phyloP scores from a whole-genome alignment of 2,329 filamentous ascomycete species.

The Kalmusia sp. region DNA sequence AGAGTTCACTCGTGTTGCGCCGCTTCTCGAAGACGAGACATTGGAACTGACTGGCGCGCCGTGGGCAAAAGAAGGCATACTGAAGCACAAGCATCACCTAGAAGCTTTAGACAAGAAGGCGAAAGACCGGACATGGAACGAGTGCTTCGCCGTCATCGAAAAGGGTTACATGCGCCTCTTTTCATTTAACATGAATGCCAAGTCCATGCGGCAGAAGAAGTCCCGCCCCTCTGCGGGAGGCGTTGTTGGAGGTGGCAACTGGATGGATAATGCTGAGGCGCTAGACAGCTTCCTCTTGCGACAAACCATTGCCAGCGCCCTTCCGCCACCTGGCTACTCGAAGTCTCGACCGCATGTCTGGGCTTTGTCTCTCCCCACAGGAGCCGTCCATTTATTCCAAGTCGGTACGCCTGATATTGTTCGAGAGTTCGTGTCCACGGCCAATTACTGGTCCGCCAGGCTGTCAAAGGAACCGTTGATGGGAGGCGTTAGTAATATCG shows the following conservation, averaged over 20 bases:
- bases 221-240: slow-evolving; percentile 64
- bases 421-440: slow-evolving; percentile 90
- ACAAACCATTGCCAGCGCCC: slow-evolving; percentile 87
- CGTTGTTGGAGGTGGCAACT: slow-evolving; percentile 92
- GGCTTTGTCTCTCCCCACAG: slow-evolving; percentile 89
- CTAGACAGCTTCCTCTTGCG: slow-evolving; percentile 86
- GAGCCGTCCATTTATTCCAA: slow-evolving; percentile 97
- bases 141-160: slow-evolving; percentile 95
- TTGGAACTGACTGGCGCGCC: slow-evolving; percentile 92
- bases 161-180: slow-evolving; percentile 95
- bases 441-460: slow-evolving; percentile 97
- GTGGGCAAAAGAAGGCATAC: slow-evolving; percentile 95
- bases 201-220: slow-evolving; percentile 75
- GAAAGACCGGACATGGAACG: slow-evolving; percentile 92
- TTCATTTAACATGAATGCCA: slow-evolving; percentile 81
- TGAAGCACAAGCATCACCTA: slow-evolving; percentile 96
- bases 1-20: slow-evolving; percentile 65
- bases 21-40: slow-evolving; percentile 88
- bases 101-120: slow-evolving; percentile 90
- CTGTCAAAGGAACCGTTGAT: slow-evolving; percentile 92
- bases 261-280: slow-evolving; percentile 95
- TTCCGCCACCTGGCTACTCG: slow-evolving; percentile 92
- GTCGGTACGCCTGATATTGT: slow-evolving; percentile 95
- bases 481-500: slow-evolving; percentile 93
- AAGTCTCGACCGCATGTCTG: slow-evolving; percentile 90